A percentile compares a stretch with the other conserved stretches of the same genome.
phyloP scores from a whole-genome alignment of 352 stramenopile species.

The Phytophthora tentaculata region DNA sequence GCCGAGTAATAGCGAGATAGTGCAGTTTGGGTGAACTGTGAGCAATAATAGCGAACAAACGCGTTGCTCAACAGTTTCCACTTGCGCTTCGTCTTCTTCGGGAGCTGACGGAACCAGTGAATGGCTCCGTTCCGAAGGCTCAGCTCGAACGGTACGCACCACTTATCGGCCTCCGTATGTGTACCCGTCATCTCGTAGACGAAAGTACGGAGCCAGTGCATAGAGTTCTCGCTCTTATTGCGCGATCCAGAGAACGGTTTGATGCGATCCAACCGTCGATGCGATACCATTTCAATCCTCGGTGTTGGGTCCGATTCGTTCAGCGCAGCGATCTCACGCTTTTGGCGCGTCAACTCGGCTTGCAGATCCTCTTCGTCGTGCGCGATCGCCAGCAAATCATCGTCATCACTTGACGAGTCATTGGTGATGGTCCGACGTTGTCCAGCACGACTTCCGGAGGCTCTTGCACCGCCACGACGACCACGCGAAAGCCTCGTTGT shows the following conservation, averaged over 20 bases:
- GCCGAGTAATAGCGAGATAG: neutral
- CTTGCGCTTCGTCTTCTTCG: neutral
- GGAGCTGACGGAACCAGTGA: neutral
- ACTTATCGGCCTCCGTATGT: neutral
- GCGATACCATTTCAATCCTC: slow-evolving; percentile 5
- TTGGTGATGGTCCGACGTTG: neutral
- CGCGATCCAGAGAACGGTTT: neutral
- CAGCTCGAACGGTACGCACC: neutral
- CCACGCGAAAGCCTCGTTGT: neutral
- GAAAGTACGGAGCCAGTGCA: slow-evolving; percentile 10
- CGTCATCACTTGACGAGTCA: neutral
- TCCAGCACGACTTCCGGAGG: neutral
- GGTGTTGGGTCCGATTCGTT: neutral
- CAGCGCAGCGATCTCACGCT: neutral
- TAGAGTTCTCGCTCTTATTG: slow-evolving; percentile 3
- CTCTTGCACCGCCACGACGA: neutral
- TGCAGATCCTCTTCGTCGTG: neutral
- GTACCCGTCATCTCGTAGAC: slow-evolving; percentile 8
- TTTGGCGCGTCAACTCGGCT: neutral
- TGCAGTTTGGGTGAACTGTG: neutral
- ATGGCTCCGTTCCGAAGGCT: slow-evolving; percentile 3
- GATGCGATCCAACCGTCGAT: slow-evolving; percentile 5
- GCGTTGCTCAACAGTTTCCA: neutral
- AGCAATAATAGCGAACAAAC: neutral
- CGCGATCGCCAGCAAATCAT: neutral